Base-by-base conservation (phyloP, 768 basidiomycete genomes). In the Melanogaster broomeanus region DNA sequence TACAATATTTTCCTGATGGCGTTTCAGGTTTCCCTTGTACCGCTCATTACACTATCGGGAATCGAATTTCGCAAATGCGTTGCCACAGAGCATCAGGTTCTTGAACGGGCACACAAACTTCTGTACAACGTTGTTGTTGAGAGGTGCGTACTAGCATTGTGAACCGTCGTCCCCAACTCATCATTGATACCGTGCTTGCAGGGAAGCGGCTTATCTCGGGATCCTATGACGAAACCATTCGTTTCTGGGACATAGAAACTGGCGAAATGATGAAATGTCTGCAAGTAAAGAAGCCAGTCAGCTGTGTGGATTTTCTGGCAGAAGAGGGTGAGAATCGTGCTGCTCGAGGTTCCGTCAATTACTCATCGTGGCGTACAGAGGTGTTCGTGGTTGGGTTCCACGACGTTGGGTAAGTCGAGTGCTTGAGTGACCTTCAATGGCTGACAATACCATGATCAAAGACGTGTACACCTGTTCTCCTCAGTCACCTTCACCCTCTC, bases 301-400 rank as follows among this genome's bases (percentile, higher is more conserved):
- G 90, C 54, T 93, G 93, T 68, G 83, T 95, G 37, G 91, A 94
- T 63, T 94, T 89, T 67, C 71, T 90, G 56, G 80, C 83, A 1
- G 87, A 91, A 47, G 89, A 92, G 71, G 87, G 88, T 86, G 35
- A 1, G 49, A 38, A 75, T 67, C 22, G n/a, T 12, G 28, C 9
- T 31, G 2, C 22, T 25, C 39, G 3, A 27, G 8, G 3, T 18
- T 19, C 19, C 35, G 22, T 43, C 2, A 16, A 22, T 41, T 52
- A 16, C 3, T 59, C 15, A 69, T 35, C 27, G 3, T 44, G 38
- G 22, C 35, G 10, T 30, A 15, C 53, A 90, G 87, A 91, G 79
- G 89, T 94, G 4, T 90, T 95, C 51, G 93, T 92, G 13, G 90
- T 92, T 30, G 93, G 93, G 0, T 94, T 93, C 71, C 91, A 94